A percentile compares a stretch with the other conserved stretches of the same genome.
phyloP scores from a whole-genome alignment of 805 yeast genomes.

The Kodamaea hsintzibuensis region DNA sequence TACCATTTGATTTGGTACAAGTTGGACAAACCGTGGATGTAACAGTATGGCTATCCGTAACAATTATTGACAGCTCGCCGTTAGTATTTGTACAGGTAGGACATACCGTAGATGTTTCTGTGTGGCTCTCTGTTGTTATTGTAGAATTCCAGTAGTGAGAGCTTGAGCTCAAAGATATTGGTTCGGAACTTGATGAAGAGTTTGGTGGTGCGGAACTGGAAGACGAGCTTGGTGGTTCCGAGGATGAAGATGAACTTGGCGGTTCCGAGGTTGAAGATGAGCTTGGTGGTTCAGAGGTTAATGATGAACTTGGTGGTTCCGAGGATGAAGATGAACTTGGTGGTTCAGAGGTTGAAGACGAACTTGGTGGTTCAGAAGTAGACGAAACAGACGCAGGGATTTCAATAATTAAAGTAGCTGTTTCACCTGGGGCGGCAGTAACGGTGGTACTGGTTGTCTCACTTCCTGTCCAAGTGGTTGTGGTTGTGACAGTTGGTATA shows the following conservation, averaged over 20 bases:
- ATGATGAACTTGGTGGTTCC: no score
- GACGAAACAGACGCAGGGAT: slow-evolving; percentile 7
- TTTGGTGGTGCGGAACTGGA: background rate
- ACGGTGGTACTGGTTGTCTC: background rate
- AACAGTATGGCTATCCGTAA: background rate
- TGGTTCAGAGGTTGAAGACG: background rate
- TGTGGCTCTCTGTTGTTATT: background rate
- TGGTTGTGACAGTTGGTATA: slow-evolving; percentile 9
- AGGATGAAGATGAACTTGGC: background rate
- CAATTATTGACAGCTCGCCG: background rate
- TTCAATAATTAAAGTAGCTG: slow-evolving; percentile 9
- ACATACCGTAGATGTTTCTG: background rate
- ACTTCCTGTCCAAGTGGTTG: background rate
- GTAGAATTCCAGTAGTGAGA: background rate
- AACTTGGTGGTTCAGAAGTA: background rate
- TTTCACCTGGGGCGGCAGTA: background rate
- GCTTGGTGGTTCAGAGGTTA: background rate
- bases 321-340: background rate
- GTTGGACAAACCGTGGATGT: background rate
- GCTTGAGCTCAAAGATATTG: background rate
- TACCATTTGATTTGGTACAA: background rate
- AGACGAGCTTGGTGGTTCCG: no score
- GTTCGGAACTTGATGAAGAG: background rate
- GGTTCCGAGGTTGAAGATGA: background rate
- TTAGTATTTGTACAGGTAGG: background rate